Evolutionary conservation across 2,329 filamentous ascomycete genomes (phyloP), one percentile per base, ranked within the genome.

Genomic region (Talaromyces islandicus): DNA sequence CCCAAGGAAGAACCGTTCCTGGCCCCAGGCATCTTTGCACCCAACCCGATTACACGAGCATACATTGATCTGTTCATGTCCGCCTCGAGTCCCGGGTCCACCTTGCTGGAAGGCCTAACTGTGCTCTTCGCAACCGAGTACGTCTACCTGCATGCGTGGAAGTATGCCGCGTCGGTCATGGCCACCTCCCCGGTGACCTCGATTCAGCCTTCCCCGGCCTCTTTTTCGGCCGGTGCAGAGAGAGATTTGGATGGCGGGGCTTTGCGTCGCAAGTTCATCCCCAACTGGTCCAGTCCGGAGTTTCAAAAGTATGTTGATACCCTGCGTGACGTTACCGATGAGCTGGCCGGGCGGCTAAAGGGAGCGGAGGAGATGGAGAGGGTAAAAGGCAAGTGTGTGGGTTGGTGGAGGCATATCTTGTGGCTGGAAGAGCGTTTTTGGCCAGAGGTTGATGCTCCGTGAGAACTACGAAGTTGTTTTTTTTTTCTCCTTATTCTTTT

Each of bases 121-220:
- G 81, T 90, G n/a, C 82, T 92, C 25, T 92, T 88, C 86, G 86
- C 85, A n/a, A 91, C 87, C 1, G 89, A 93, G 74, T 84, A 80
- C 53, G 82, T 80, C 62, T 88, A 88, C 68, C 69, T 87, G 19
- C 78, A 82, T 43, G 81, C 85, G 12, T 88, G 86, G 86, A 77
- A 75, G 10, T 74, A 71, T 67, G 76, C 74, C 24, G 68, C 65
- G 4, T 60, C 54, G 5, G 64, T 69, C 46, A 73, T 80, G 65
- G 69, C 75, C 19, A 64, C 67, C 1, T 63, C 63, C 17, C 63
- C 56, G 1, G 27, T 48, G 1, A 62, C 63, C 17, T 25, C 43
- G n/a, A 55, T 41, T 24, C 67, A 70, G 48, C 21, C 51, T 21
- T 62, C 60, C 21, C 60, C 60, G 12, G 35, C 58, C n/a, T 57